These are phyloP conservation scores for Xylogone sp. DNA, from an alignment of 2,329 filamentous ascomycete genomes.

Conservation along the genomic window DNA sequence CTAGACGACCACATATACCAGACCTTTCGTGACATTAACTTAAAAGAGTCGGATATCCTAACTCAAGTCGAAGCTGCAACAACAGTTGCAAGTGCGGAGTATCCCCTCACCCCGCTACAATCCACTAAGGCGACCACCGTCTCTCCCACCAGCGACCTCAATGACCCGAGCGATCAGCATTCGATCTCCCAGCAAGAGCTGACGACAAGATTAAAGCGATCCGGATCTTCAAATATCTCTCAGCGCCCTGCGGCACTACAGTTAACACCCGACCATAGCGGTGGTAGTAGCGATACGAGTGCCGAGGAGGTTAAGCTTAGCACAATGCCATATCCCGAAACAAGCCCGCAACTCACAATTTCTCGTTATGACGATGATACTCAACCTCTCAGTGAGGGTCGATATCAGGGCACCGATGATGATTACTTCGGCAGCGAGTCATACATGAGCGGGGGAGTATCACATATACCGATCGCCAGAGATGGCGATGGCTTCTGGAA, in stretches of 20 bases:
- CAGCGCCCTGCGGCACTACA: conserved; percentile 15
- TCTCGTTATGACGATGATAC: conserved; percentile 12
- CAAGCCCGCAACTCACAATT: conserved; percentile 19
- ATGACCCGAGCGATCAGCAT: conserved; percentile 14
- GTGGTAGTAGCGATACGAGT: conserved; percentile 27
- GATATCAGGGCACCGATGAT: background rate
- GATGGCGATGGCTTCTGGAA: conserved; percentile 23
- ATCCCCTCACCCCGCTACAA: conserved; percentile 24
- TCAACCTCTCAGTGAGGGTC: background rate
- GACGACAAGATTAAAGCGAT: conserved; percentile 14
- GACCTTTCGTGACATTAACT: no score
- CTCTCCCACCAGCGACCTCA: conserved; percentile 15
- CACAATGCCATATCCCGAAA: conserved; percentile 15
- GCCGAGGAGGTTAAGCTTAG: conserved; percentile 22
- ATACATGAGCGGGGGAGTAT: background rate
- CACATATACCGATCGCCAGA: conserved; percentile 10
- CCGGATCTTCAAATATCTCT: conserved; percentile 12
- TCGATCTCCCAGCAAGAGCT: conserved; percentile 19
- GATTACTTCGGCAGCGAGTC: background rate
- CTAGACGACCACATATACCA: background rate
- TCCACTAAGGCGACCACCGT: conserved; percentile 22
- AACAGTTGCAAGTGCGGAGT: conserved; percentile 10
- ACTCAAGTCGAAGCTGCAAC: background rate
- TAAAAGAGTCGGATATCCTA: no score
- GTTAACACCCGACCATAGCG: conserved; percentile 28